Conservation (phyloP, 768 basidiomycete species). For the Tulasnella sp. region DNA sequence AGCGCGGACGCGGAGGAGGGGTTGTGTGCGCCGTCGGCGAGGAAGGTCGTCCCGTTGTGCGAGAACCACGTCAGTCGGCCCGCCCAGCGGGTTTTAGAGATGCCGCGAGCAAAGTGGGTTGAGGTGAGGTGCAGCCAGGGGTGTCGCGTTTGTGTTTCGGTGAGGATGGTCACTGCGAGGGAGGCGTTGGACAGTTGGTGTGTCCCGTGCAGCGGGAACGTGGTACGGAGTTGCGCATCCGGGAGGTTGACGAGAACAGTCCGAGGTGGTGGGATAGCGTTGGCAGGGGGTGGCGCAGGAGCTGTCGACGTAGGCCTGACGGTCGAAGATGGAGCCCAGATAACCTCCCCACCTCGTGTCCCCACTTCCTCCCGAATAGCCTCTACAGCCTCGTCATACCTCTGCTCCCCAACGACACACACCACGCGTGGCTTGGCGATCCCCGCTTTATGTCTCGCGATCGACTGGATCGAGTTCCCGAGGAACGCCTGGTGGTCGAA, state of each 20-base stretch:
- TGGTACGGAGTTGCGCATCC: conserved; percentile 28
- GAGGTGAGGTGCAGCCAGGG: conserved; percentile 36
- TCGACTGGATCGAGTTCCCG: conserved; percentile 58
- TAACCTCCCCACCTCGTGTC: conserved; percentile 31
- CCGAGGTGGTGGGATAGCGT: neutral
- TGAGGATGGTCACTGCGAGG: conserved; percentile 49
- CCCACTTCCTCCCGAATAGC: conserved; percentile 36
- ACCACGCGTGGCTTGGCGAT: conserved; percentile 54
- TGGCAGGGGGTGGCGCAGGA: neutral
- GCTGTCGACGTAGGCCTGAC: neutral
- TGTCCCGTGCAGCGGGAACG: conserved; percentile 57
- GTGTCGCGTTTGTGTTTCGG: conserved; percentile 40
- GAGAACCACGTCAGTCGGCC: conserved; percentile 61
- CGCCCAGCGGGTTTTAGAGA: conserved; percentile 54
- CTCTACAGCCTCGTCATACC: conserved; percentile 29
- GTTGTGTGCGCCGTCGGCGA: conserved; percentile 95
- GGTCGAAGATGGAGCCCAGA: conserved; percentile 22
- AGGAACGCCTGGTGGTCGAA: conserved; percentile 89
- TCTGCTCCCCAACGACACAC: conserved; percentile 57
- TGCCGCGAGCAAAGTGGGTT: conserved; percentile 42
- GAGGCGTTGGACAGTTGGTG: conserved; percentile 84
- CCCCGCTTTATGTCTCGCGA: conserved; percentile 71
- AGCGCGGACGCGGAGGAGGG: conserved; percentile 59
- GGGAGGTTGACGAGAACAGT: neutral
- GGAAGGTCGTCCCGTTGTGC: conserved; percentile 29